These are phyloP conservation scores for Auxenochlorella pyrenoidosa DNA, from an alignment of 139 green algal species.

Conservation along the genomic window DNA sequence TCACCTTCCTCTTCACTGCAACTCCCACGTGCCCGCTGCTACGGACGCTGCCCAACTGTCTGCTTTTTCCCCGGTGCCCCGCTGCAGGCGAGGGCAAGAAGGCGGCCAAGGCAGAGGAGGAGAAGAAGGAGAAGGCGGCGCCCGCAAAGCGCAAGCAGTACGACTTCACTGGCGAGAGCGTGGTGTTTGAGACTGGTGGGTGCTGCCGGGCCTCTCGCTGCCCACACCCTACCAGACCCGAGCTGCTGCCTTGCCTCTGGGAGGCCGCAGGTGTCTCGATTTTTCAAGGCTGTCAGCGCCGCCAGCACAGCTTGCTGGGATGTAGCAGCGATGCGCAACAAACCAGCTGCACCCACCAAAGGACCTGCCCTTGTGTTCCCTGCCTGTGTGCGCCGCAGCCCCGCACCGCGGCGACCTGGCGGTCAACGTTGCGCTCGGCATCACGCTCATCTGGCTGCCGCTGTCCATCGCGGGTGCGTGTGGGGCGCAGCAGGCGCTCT, in stretches of 20 bases:
- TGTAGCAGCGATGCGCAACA: too few relatives aligned
- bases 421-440: constrained; percentile 83
- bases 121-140: not conserved
- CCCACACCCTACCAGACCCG: not conserved
- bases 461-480: constrained; percentile 71
- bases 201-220: not conserved
- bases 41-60: too few relatives aligned
- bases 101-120: constrained; percentile 1
- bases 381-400: not conserved
- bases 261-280: too few relatives aligned
- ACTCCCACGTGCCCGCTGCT: too few relatives aligned
- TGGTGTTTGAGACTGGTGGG: constrained; percentile 67
- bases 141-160: constrained; percentile 39
- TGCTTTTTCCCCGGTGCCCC: not conserved
- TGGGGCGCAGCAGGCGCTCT: too few relatives aligned
- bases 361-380: too few relatives aligned
- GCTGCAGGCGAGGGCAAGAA: constrained; percentile 33
- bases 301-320: too few relatives aligned
- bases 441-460: constrained; percentile 87
- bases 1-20: too few relatives aligned
- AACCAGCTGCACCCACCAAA: too few relatives aligned
- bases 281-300: too few relatives aligned
- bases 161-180: constrained; percentile 72
- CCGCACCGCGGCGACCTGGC: constrained; percentile 80
- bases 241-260: too few relatives aligned